Percentiles rank a stretch among this genome's conserved stretches.
These are phyloP conservation scores for Patellifolia procumbens DNA, from an alignment of 179 eudicot species.

Conservation along the genomic window DNA sequence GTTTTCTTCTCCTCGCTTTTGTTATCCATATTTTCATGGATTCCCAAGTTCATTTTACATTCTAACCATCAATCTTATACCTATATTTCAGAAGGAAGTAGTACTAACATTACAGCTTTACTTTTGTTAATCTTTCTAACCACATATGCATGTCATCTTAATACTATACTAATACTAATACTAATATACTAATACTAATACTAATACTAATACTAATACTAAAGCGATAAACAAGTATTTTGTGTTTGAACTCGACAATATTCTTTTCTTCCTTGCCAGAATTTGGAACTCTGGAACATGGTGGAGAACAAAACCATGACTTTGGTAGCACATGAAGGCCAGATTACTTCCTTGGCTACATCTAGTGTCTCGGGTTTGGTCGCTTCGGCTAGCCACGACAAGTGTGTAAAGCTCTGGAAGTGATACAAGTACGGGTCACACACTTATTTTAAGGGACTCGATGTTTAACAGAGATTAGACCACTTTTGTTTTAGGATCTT, in stretches of 20 bases:
- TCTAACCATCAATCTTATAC: too few relatives aligned
- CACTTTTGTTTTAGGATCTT: slow-evolving; percentile 12
- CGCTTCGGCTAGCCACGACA: slow-evolving; percentile 90
- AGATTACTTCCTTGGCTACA: slow-evolving; percentile 62
- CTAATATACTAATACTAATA: too few relatives aligned
- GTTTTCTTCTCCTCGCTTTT: slow-evolving; percentile 12
- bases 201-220: too few relatives aligned
- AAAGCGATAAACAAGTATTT: too few relatives aligned
- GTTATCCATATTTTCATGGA: too few relatives aligned
- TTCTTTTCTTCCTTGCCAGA: too few relatives aligned
- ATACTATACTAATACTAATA: too few relatives aligned
- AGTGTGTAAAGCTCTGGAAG: slow-evolving; percentile 80
- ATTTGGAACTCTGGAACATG: slow-evolving; percentile 97
- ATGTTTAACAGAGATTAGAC: slow-evolving; percentile 4
- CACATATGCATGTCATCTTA: too few relatives aligned
- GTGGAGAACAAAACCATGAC: slow-evolving; percentile 85
- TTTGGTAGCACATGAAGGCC: slow-evolving; percentile 66
- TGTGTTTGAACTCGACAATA: slow-evolving; percentile 44
- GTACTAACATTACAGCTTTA: too few relatives aligned
- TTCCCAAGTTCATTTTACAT: too few relatives aligned
- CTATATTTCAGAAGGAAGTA: too few relatives aligned
- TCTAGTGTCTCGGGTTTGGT: slow-evolving; percentile 65
- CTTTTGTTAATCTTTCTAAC: too few relatives aligned
- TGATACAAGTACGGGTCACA: slow-evolving; percentile 16
- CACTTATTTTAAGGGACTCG: not conserved